Base-by-base conservation (phyloP, 305 asterid genomes). In the Rubia balearica region DNA sequence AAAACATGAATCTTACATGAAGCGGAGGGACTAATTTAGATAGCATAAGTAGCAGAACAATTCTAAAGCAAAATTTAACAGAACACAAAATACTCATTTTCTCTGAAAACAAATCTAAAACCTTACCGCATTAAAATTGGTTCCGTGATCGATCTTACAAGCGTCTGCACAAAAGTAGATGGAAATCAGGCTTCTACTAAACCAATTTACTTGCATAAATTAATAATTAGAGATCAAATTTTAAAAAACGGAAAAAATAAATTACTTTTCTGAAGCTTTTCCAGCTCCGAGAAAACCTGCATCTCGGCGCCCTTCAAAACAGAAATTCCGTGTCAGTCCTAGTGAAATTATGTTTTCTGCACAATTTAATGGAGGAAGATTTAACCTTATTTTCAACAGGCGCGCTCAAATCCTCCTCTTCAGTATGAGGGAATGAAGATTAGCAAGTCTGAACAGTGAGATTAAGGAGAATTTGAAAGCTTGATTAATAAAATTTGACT, bases 251-350 rank as follows among this genome's bases (percentile, higher is more conserved):
- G 16, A 43, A 2, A 68, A 67, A 11, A 40, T 22, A 60, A 79
- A 72, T 24, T 75, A 90, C 96, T 87, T 85, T 40, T 69, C 30
- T 81, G 79, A 69, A 88, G 86, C 24, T 71, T 69, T 61, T 87
- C 92, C 61, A 88, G 90, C 74, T 85, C 92, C 56, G 91, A 83
- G 69, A 88, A 81, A 75, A 87, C 84, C 73, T 76, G 80, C 75
- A 85, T 68, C 48, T 74, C 66, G 24, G 84, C 45, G 13, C 67
- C 87, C 96, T 87, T 81, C 72, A 80, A 71, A 61, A 68, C 45
- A 65, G 70, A 63, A 38, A 48, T 66, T 65, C 30, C 42, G 33
- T 48, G 69, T 45, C 65, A 17, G 46, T 30, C 22, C 45, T 2
- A 24, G n/a, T 41, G 4, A 45, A 19, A 11, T 22, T 4, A 42